Percentiles rank a stretch among this genome's conserved stretches.
Conservation (phyloP, 2,329 filamentous ascomycete genomes). For the Calycina herbarum region DNA sequence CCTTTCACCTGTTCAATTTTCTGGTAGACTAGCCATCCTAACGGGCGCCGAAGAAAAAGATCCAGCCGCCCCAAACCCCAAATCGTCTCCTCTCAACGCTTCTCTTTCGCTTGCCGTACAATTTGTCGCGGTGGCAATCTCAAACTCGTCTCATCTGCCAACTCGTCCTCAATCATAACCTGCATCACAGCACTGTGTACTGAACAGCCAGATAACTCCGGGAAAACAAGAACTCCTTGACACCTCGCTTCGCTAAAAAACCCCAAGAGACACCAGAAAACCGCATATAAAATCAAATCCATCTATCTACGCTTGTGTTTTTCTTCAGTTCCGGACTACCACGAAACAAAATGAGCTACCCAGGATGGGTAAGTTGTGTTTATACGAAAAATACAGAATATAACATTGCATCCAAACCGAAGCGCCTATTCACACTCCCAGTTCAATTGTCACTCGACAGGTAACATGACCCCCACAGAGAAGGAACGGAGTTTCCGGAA, state of each 20-base stretch:
- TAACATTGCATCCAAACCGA: background rate
- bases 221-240: background rate
- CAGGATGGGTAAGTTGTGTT: background rate
- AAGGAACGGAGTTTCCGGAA: background rate
- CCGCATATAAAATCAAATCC: background rate
- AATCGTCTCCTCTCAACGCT: background rate
- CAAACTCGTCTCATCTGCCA: background rate
- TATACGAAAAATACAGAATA: slow-evolving; percentile 5
- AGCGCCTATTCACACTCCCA: background rate
- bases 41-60: background rate
- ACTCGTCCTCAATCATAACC: background rate
- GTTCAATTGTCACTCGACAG: background rate
- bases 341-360: background rate
- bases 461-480: no score
- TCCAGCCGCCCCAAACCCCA: background rate
- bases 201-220: background rate
- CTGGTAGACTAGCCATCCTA: background rate
- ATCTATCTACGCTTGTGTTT: background rate
- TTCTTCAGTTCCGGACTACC: background rate
- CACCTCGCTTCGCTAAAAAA: slow-evolving; percentile 1
- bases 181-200: background rate
- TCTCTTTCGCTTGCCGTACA: background rate
- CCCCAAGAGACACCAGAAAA: background rate
- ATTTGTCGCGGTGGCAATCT: background rate
- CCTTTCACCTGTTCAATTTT: background rate